Evolutionary conservation across 345 rosid genomes (phyloP).

Genomic region (Brassica carinata): DNA sequence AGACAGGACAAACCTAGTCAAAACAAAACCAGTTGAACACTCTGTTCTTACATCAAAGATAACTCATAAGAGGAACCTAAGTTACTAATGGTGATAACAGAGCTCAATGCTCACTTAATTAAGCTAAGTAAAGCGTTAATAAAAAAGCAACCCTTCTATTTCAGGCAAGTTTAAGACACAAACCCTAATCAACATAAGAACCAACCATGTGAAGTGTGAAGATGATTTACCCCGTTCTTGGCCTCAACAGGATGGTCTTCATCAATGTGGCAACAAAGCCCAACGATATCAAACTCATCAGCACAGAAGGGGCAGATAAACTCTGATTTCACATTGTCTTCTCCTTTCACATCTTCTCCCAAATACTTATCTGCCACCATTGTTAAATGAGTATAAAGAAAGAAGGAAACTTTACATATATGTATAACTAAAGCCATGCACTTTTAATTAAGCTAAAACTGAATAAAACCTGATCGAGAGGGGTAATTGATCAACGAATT

Average conservation of each 20-base stretch:
- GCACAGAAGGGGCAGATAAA: constrained; percentile 85
- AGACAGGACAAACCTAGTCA: constrained; percentile 70
- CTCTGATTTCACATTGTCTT: constrained; percentile 68
- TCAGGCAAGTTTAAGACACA: neutral
- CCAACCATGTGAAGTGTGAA: neutral
- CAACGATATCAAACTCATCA: constrained; percentile 81
- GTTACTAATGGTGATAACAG: neutral
- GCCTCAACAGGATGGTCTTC: constrained; percentile 85
- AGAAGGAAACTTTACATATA: neutral
- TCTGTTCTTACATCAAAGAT: constrained; percentile 1
- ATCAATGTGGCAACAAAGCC: constrained; percentile 90
- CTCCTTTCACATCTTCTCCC: constrained; percentile 69
- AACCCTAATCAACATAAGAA: neutral
- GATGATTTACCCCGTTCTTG: constrained; percentile 72
- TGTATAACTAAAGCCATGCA: neutral
- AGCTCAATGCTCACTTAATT: neutral
- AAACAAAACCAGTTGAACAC: neutral
- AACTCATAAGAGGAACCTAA: neutral
- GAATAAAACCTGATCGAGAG: constrained; percentile 31
- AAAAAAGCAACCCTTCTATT: neutral
- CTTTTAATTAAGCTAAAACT: neutral
- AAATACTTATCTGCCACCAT: constrained; percentile 50
- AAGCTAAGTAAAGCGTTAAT: neutral
- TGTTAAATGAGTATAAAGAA: neutral
- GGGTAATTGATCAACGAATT: constrained; percentile 9